Percentiles rank a stretch among this genome's conserved stretches.
Conservation (phyloP, 768 basidiomycete species). For the Russula vinacea region DNA sequence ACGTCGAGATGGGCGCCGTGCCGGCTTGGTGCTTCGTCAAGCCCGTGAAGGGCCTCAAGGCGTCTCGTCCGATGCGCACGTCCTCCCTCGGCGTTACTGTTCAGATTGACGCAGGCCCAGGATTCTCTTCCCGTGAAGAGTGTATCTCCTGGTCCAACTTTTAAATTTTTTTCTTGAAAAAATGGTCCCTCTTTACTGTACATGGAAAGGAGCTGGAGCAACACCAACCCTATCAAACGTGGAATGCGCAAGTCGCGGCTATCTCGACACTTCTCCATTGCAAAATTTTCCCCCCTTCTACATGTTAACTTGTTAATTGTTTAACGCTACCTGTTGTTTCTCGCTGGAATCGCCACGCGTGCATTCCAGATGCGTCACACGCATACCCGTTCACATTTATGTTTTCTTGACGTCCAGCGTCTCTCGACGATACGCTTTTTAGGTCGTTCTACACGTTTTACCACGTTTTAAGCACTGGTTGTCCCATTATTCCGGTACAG, state of each 20-base stretch:
- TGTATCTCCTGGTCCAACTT: slow-evolving; percentile 75
- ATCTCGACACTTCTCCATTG: not conserved
- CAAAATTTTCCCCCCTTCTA: not conserved
- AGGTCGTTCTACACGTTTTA: slow-evolving; percentile 3
- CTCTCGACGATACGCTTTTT: slow-evolving; percentile 23
- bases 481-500: slow-evolving; percentile 1
- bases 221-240: not conserved
- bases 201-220: not conserved
- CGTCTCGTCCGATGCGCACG: slow-evolving; percentile 62
- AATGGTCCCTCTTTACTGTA: too few relatives aligned
- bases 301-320: not conserved
- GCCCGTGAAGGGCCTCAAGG: slow-evolving; percentile 54
- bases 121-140: slow-evolving; percentile 44
- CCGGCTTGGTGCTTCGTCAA: slow-evolving; percentile 77
- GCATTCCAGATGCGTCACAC: slow-evolving; percentile 16
- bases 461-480: slow-evolving; percentile 8
- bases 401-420: slow-evolving; percentile 9
- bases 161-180: slow-evolving; percentile 18
- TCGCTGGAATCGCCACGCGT: slow-evolving; percentile 11
- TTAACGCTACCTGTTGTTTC: slow-evolving; percentile 6
- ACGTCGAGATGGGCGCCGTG: slow-evolving; percentile 65
- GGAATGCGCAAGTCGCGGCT: slow-evolving; percentile 7
- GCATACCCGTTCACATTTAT: slow-evolving; percentile 14
- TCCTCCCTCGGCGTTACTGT: slow-evolving; percentile 63
- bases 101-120: slow-evolving; percentile 43